Percentiles rank a stretch among this genome's conserved stretches.
phyloP scores from a whole-genome alignment of 441 rosid species.

The Bocquillonia castaneifolia region DNA sequence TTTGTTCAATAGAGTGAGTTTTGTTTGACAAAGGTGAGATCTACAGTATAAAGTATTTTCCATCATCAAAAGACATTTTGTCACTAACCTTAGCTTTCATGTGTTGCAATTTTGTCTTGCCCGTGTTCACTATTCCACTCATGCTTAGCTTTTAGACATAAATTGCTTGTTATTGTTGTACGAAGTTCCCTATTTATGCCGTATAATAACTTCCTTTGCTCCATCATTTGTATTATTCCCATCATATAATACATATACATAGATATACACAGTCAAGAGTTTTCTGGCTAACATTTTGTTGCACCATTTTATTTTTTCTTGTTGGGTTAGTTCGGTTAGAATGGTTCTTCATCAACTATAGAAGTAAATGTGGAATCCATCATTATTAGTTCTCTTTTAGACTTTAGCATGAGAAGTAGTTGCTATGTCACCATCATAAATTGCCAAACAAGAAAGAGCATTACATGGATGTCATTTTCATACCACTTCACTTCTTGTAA shows the following conservation, averaged over 20 bases:
- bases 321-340: conserved; percentile 25
- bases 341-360: conserved; percentile 27
- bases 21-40: conserved; percentile 26
- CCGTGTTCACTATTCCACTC: conserved; percentile 7
- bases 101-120: conserved; percentile 20
- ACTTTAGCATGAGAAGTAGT: conserved; percentile 35
- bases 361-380: conserved; percentile 34
- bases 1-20: conserved; percentile 10
- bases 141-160: background rate
- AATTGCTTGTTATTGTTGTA: conserved; percentile 1
- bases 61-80: conserved; percentile 18
- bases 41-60: conserved; percentile 29
- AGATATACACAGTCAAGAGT: background rate
- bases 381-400: conserved; percentile 34
- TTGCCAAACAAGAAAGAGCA: conserved; percentile 27
- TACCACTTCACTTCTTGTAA: conserved; percentile 19
- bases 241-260: conserved; percentile 7
- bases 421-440: conserved; percentile 44
- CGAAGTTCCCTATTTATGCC: conserved; percentile 6
- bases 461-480: conserved; percentile 25
- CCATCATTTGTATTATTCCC: background rate
- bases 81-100: background rate
- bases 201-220: background rate
- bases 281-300: conserved; percentile 19
- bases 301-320: conserved; percentile 6